Evolutionary conservation across 1,284 basidiomycete species (phyloP).

Genomic region (Somion occarium): DNA sequence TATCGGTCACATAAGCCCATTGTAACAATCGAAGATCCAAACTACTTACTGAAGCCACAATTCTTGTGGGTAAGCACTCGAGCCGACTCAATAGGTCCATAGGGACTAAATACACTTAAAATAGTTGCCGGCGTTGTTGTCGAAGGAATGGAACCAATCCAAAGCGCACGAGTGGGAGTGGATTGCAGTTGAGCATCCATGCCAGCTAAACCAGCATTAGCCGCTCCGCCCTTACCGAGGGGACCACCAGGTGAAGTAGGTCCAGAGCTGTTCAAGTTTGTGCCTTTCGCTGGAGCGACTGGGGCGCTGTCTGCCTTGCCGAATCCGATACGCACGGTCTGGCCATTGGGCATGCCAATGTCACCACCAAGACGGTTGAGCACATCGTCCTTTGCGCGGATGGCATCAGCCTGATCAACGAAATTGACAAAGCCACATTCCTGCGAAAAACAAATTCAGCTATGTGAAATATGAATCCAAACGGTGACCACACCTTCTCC

Average conservation of each 20-base stretch:
- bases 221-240: slow-evolving; percentile 41
- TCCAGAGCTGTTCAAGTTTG: slow-evolving; percentile 53
- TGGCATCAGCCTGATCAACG: slow-evolving; percentile 90
- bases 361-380: slow-evolving; percentile 91
- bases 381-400: slow-evolving; percentile 95
- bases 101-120: slow-evolving; percentile 90
- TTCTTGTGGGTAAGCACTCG: slow-evolving; percentile 96
- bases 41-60: slow-evolving; percentile 81
- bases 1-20: slow-evolving; percentile 6
- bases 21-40: not conserved
- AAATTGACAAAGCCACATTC: slow-evolving; percentile 99
- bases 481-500: slow-evolving; percentile 72
- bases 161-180: slow-evolving; percentile 87
- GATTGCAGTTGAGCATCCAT: slow-evolving; percentile 82
- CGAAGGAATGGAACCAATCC: slow-evolving; percentile 94
- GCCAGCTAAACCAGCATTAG: slow-evolving; percentile 49
- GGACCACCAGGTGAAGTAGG: slow-evolving; percentile 57
- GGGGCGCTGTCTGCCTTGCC: slow-evolving; percentile 95
- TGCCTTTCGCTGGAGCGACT: slow-evolving; percentile 78
- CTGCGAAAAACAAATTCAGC: slow-evolving; percentile 35
- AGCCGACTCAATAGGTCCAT: slow-evolving; percentile 95
- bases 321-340: slow-evolving; percentile 94
- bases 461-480: slow-evolving; percentile 3
- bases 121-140: slow-evolving; percentile 92
- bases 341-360: slow-evolving; percentile 89